Conservation (phyloP, 1,284 basidiomycete species). For the Ganoderma boninense region DNA sequence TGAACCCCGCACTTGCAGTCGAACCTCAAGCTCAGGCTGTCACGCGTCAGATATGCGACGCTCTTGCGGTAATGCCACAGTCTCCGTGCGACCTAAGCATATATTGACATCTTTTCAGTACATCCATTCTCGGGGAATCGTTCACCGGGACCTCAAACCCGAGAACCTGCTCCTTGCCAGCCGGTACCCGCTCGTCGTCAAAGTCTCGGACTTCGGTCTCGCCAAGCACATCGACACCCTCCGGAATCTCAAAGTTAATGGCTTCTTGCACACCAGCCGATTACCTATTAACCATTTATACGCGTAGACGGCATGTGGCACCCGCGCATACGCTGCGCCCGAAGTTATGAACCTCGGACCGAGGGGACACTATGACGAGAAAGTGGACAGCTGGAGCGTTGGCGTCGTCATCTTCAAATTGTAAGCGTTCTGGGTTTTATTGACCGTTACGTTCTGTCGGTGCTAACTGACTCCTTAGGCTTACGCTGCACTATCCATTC, state of each 20-base stretch:
- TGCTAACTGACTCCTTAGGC: background rate
- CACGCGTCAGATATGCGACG: slow-evolving; percentile 78
- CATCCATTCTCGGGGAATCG: slow-evolving; percentile 76
- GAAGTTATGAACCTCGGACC: background rate
- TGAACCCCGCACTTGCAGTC: slow-evolving; percentile 45
- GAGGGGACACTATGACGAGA: slow-evolving; percentile 2
- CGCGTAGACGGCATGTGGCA: slow-evolving; percentile 10
- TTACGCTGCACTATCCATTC: slow-evolving; percentile 1
- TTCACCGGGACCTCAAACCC: slow-evolving; percentile 93
- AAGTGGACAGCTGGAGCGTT: slow-evolving; percentile 15
- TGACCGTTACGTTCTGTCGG: background rate
- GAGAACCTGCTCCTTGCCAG: slow-evolving; percentile 87
- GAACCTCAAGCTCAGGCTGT: slow-evolving; percentile 68
- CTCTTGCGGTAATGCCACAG: slow-evolving; percentile 61
- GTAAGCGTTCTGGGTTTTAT: background rate
- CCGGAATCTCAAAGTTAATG: slow-evolving; percentile 70
- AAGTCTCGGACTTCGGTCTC: slow-evolving; percentile 93
- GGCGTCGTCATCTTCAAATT: slow-evolving; percentile 7
- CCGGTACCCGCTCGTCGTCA: slow-evolving; percentile 69
- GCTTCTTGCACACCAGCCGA: no score
- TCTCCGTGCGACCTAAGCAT: slow-evolving; percentile 1
- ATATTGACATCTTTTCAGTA: slow-evolving; percentile 54
- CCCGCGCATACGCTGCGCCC: slow-evolving; percentile 3
- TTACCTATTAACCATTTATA: background rate
- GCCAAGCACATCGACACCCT: slow-evolving; percentile 84